Conservation (phyloP, 1,284 basidiomycete species). For the Marasmius oreades region DNA sequence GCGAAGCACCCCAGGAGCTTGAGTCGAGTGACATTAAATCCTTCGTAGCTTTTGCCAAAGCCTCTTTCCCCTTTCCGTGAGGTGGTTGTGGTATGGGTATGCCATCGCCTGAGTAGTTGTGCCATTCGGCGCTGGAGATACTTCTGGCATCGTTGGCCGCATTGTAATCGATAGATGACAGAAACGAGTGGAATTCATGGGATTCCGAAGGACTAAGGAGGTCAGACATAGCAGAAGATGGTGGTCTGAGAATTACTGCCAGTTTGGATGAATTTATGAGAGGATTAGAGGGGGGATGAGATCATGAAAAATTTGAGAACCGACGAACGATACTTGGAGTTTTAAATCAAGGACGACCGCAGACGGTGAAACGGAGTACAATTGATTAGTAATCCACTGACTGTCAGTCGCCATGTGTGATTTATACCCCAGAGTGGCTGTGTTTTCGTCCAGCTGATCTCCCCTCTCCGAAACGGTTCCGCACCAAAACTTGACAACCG, state of each 20-base stretch:
- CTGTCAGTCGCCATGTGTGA: background rate
- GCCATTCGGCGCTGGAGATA: slow-evolving; percentile 27
- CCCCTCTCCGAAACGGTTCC: too few relatives aligned
- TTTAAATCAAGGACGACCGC: background rate
- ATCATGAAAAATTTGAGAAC: slow-evolving; percentile 20
- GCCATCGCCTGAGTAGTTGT: slow-evolving; percentile 20
- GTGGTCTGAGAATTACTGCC: slow-evolving; percentile 21
- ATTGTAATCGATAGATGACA: slow-evolving; percentile 34
- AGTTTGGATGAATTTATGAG: slow-evolving; percentile 12
- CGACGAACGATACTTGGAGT: background rate
- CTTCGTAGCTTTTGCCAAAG: slow-evolving; percentile 68
- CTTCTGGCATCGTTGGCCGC: slow-evolving; percentile 19
- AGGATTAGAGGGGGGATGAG: background rate
- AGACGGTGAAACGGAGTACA: background rate
- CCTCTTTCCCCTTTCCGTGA: slow-evolving; percentile 44
- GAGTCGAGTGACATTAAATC: slow-evolving; percentile 62
- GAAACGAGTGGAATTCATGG: slow-evolving; percentile 40
- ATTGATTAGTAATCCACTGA: background rate
- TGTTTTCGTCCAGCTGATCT: background rate
- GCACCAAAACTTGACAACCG: too few relatives aligned
- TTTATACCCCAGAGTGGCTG: background rate
- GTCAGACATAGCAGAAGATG: slow-evolving; percentile 26
- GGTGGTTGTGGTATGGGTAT: slow-evolving; percentile 16
- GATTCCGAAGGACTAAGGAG: slow-evolving; percentile 34
- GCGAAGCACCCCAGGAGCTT: slow-evolving; percentile 23